Evolutionary conservation across 495 filamentous ascomycete genomes (phyloP), one percentile per base, ranked within the genome.

Genomic region (Cercophora scortea): DNA sequence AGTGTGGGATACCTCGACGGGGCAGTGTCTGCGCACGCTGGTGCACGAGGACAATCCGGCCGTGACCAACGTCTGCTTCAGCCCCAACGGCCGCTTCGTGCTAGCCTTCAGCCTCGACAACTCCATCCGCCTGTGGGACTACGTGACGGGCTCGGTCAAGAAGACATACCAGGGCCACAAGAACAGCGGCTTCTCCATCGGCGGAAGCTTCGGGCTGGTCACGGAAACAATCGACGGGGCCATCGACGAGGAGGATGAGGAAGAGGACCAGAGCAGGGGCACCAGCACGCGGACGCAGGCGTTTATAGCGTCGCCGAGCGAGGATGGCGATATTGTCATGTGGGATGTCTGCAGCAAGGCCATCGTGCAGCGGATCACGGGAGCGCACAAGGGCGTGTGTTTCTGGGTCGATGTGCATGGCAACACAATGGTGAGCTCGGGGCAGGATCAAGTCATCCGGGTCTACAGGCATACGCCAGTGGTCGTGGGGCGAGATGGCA

Each of bases 121-220:
- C 45, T 91, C 87, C 58, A 78, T 98, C 9, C 83, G 93, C 12
- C 73, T 98, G 48, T 98, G 93, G 93, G 86, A 95, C 68, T 98
- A 96, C 59, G 85, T 93, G 3, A 82, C 88, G 25, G 90, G 91
- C 3, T 63, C 70, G 6, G 89, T 89, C 59, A 83, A 95, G 54
- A 98, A 97, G 77, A 98, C 93, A 18, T 98, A 96, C 75, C 89
- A 95, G 68, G 93, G 94, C 8, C 94, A 97, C 66, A 70, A 75
- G 48, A 97, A 96, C 65, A 75, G 79, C 57, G 87, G 85, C 49
- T 96, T 84, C 71, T 90, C 88, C 53, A 73, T 97, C 25, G 79
- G 79, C 19, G 89, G 91, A 6, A 81, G 83, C 19, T 96, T 96
- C 69, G 90, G 88, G 32, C 64, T 77, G 13, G 82, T 90, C 53